Conservation (phyloP, 495 filamentous ascomycete species). For the Penicillium daleae region DNA sequence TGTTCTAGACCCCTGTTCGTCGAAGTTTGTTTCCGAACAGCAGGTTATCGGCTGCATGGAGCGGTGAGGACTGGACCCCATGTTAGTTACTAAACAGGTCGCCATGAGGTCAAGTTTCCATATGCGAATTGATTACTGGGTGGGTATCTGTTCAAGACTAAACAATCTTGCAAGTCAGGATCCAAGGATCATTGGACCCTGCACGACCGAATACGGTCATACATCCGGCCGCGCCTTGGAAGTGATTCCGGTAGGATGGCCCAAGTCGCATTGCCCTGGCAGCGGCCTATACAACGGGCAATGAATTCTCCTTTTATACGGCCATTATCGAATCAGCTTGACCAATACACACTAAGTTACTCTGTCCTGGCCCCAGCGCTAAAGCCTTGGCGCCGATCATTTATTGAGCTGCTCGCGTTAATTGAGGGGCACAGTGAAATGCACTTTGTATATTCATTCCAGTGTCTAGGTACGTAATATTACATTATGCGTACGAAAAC, state of each 20-base stretch:
- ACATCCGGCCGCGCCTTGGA: not conserved
- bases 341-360: too few relatives aligned
- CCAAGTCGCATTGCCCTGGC: not conserved
- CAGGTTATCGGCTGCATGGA: not conserved
- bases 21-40: not conserved
- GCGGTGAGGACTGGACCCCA: not conserved
- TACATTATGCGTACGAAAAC: too few relatives aligned
- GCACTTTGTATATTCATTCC: too few relatives aligned
- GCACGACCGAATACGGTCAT: not conserved
- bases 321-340: too few relatives aligned
- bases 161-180: not conserved
- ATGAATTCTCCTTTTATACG: constrained; percentile 13
- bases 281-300: not conserved
- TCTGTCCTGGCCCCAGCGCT: too few relatives aligned
- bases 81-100: too few relatives aligned
- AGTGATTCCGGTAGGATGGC: constrained; percentile 6
- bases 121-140: not conserved
- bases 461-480: too few relatives aligned
- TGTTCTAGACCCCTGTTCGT: not conserved
- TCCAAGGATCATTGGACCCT: not conserved
- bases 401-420: too few relatives aligned
- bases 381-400: too few relatives aligned
- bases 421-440: too few relatives aligned
- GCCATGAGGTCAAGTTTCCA: not conserved
- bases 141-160: not conserved